Base-by-base conservation (phyloP, 768 basidiomycete genomes). In the Lactarius hengduanensis region DNA sequence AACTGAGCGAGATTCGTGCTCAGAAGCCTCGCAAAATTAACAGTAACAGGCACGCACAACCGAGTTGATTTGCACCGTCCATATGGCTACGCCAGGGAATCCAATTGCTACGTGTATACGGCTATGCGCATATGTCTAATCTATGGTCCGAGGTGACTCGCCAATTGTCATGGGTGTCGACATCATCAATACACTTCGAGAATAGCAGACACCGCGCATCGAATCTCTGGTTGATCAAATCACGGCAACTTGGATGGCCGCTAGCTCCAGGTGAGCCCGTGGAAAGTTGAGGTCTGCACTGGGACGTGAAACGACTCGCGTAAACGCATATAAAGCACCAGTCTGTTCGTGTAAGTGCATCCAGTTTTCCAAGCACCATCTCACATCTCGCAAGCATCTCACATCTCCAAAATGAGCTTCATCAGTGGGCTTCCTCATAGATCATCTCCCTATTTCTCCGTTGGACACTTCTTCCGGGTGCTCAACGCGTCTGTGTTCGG, bases 391-490 rank as follows among this genome's bases (percentile, higher is more conserved):
- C 38, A 40, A 40, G 38, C 38, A 40, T 50, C 20, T 43, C 43
- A 55, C 62, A 59, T 34, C 13, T 55, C 8, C 15, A 56, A 7
- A 36, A 67, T 63, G 66, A 59, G 62, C 28, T 67, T 67, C 43
- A 56, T 67, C 26, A 63, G 2, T 11, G 58, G 62, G 28, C 30
- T 63, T 30, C 58, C 66, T 16, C 62, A 67, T 16, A 43, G 50
- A 26, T 57, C 66, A 20, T 57, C 53, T 54, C 50, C 60, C 57
- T 62, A 57, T 41, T 47, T 68, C n/a, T 64, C 57, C 47, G n/a
- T 70, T 38, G 67, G 69, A 20, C 43, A 69, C 43, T 32, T 68
- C 38, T 69, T 70, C 62, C 67, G 64, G 8, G 32, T 55, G 32
- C 54, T 70, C 22, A 68, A 62, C 26, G 45, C 59, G 6, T 60